Base-by-base conservation (phyloP, 345 rosid species). In the Bruguiera gymnorhiza region DNA sequence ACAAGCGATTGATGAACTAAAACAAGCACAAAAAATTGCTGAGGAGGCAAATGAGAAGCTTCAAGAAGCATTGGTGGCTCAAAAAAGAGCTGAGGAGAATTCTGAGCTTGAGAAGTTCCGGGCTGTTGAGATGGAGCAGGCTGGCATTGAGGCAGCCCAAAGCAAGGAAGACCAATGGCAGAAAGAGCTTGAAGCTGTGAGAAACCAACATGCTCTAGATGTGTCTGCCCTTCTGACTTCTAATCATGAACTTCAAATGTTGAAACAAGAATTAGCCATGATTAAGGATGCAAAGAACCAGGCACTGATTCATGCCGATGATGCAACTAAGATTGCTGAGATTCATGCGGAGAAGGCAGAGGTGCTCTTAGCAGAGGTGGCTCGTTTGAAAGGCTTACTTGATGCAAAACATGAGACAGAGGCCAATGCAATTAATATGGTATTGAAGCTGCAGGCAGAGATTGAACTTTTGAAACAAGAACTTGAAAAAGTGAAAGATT, bases 91-190 rank as follows among this genome's bases (percentile, higher is more conserved):
- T 0, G 91, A 85, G 86, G 94, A 92, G 74, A 71, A 81, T 71
- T 89, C 93, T 11, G 97, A 95, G 82, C 78, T 90, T 60, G 98
- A 95, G 79, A 95, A 90, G 68, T 92, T 92, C 73, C 85, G 92
- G 23, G 94, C 97, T 67, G 85, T 90, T 70, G 98, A 95, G 76
- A 67, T 89, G 84, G 98, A 93, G 72, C 93, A 89, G 80, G 89
- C 90, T 2, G 98, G 96, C 72, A 92, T 95, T 56, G 92, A 95
- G 77, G 91, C 86, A 3, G 85, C 88, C 72, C 89, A 82, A 79
- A 84, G 75, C 75, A 92, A 86, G 72, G 97, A 92, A 77, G 90
- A 92, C 69, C 96, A 88, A 71, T 80, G 96, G 89, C 76, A 83
- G 82, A 86, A 78, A 67, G 97, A 95, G 79, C 86, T 90, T 20